phyloP scores from a whole-genome alignment of 805 yeast species.

The Yamadazyma laniorum region DNA sequence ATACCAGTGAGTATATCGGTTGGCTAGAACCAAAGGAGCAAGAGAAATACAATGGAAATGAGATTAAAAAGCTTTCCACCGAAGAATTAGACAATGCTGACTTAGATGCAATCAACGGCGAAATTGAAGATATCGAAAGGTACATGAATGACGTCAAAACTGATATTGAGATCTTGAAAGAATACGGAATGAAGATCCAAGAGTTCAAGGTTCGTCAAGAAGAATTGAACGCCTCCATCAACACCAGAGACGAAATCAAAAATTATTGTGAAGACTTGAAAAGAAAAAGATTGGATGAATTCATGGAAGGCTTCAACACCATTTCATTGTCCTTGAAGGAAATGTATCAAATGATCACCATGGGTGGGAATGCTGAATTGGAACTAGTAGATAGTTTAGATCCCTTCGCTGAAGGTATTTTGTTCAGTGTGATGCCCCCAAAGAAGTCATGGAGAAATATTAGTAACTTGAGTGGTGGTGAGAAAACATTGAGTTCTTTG shows the following conservation, averaged over 20 bases:
- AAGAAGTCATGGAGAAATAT: constrained; percentile 97
- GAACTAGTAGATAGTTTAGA: constrained; percentile 94
- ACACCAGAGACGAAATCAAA: constrained; percentile 61
- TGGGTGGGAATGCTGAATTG: constrained; percentile 98
- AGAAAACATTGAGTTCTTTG: constrained; percentile 89
- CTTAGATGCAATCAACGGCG: constrained; percentile 46
- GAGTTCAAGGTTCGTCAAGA: constrained; percentile 64
- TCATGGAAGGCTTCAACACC: constrained; percentile 86
- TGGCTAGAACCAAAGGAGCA: constrained; percentile 48
- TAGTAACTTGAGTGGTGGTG: constrained; percentile 95
- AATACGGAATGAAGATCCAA: constrained; percentile 63
- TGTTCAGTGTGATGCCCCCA: constrained; percentile 98
- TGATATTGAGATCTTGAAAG: constrained; percentile 72
- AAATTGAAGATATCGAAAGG: constrained; percentile 53
- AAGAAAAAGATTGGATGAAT: constrained; percentile 76
- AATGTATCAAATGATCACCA: constrained; percentile 97
- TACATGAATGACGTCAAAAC: constrained; percentile 56
- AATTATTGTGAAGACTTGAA: constrained; percentile 64
- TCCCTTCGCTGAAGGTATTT: constrained; percentile 96
- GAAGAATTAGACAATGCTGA: constrained; percentile 53
- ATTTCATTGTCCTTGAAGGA: constrained; percentile 88
- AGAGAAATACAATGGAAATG: constrained; percentile 31
- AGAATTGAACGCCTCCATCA: constrained; percentile 69
- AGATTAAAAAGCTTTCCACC: constrained; percentile 44
- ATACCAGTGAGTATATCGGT: constrained; percentile 48